Base-by-base conservation (phyloP, 768 basidiomycete species). In the Lactarius deliciosus region DNA sequence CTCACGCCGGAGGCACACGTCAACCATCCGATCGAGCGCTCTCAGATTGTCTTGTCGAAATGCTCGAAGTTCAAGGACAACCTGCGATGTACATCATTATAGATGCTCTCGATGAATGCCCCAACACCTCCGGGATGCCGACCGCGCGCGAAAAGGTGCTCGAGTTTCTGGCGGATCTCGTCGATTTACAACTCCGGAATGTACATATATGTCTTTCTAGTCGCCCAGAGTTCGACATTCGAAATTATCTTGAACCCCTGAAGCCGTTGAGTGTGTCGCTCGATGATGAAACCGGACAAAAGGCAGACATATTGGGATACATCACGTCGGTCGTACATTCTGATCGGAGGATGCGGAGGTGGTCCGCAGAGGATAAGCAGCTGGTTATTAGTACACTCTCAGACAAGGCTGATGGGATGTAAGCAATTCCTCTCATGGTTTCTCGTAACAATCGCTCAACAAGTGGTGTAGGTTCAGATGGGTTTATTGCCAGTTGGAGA, bases 401-500 rank as follows among this genome's bases (percentile, higher is more conserved):
- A 2, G 47, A 53, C n/a, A n/a, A 22, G 20, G 60, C 60, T 8
- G 47, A 47, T 11, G 60, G 60, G 6, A 61, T 61, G 60, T 61
- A 30, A 50, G 47, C 0, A n/a, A 50, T 32, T 15, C 32, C 30
- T 2, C 1, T 32, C 22, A 36, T 15, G 18, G 7, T 25, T 16
- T 15, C 22, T 28, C 8, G 36, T 8, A 7, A 38, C 36, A 8
- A 13, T 22, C 5, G 8, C 28, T n/a, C 8, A n/a, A 11, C 7
- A 15, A 45, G 20, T n/a, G 43, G 20, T 9, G 7, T 40, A 61
- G 60, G 60, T 61, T 61, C 22, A 10, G 60, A 36, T 61, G 60
- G 60, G 45, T 50, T 6, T 61, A 5, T n/a, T 61, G 45, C 3
- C 59, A 60, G n/a, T n/a, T 60, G 59, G 43, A 60, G 30, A 28